phyloP scores from a whole-genome alignment of 2,329 filamentous ascomycete genomes.

The Fusarium staphyleae region DNA sequence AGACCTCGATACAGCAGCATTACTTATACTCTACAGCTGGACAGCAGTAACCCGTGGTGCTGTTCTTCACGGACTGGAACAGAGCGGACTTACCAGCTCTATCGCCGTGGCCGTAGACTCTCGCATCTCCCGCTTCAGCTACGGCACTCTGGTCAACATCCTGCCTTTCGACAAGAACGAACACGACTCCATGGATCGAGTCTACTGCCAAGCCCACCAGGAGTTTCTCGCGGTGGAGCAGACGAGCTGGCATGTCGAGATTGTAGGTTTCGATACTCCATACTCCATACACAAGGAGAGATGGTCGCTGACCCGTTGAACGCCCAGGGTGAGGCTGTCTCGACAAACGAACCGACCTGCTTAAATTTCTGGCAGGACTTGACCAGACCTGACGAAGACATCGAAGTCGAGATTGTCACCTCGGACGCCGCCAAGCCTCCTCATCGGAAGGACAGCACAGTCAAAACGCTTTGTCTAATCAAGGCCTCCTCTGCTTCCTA shows the following conservation, averaged over 20 bases:
- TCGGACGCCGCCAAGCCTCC: slow-evolving; percentile 24
- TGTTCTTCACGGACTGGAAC: slow-evolving; percentile 39
- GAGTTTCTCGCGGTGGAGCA: slow-evolving; percentile 37
- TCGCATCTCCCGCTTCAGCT: slow-evolving; percentile 43
- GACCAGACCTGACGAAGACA: not conserved
- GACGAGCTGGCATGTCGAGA: slow-evolving; percentile 43
- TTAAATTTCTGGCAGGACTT: slow-evolving; percentile 23
- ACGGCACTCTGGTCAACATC: slow-evolving; percentile 32
- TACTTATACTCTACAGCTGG: slow-evolving; percentile 39
- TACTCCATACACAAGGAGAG: too few relatives aligned
- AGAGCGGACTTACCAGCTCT: not conserved
- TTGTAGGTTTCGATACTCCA: slow-evolving; percentile 15
- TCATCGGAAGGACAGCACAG: not conserved
- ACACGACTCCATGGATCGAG: slow-evolving; percentile 33
- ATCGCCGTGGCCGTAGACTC: slow-evolving; percentile 34
- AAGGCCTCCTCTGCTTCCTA: slow-evolving; percentile 14
- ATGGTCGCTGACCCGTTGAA: not conserved
- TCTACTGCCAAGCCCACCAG: slow-evolving; percentile 14
- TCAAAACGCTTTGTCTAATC: slow-evolving; percentile 32
- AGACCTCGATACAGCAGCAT: too few relatives aligned
- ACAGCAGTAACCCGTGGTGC: slow-evolving; percentile 48
- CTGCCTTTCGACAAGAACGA: slow-evolving; percentile 17
- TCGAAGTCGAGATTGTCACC: slow-evolving; percentile 20
- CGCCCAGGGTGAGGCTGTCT: slow-evolving; percentile 27
- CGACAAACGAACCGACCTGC: not conserved